Base-by-base conservation (phyloP, 1,284 basidiomycete genomes). In the Sporisorium scitamineum region DNA sequence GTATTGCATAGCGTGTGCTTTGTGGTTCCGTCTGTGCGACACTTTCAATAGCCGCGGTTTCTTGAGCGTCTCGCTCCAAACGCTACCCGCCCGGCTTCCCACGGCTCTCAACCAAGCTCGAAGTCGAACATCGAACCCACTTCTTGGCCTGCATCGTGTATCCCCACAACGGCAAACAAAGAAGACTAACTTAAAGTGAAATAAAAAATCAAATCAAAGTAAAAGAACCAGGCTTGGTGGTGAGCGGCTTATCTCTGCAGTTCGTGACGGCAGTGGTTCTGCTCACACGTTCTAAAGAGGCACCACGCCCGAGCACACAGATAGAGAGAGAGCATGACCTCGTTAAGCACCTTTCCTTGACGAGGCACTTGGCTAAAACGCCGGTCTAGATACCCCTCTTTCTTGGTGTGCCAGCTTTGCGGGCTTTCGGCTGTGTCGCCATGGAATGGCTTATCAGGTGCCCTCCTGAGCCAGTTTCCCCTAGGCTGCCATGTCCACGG, bases 221-320 rank as follows among this genome's bases (percentile, higher is more conserved):
- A n/a, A n/a, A n/a, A n/a, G n/a, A n/a, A n/a, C n/a, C n/a, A 24
- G 11, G 13, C 20, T 18, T 52, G 31, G 4, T 10, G 9, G 20
- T 14, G 39, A 29, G n/a, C 42, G 54, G 29, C 54, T 56, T 56
- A 56, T 56, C 54, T 56, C 29, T 56, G n/a, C 27, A 26, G 27
- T 14, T 22, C 24, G 27, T 31, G 16, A 44, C 31, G n/a, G 22
- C 22, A 22, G 11, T 7, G 0, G 5, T 10, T 16, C 31, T 47
- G 29, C 29, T 45, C 27, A 5, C 20, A 24, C 18, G 22, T 6
- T 6, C 26, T 42, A 27, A 31, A n/a, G 16, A 41, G 39, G 39
- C 39, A n/a, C 39, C n/a, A 6, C n/a, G n/a, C 39, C 39, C n/a
- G 39, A 41, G 39, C 39, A n/a, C n/a, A n/a, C n/a, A n/a, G n/a